Base-by-base conservation (phyloP, 345 rosid species). In the Populus simonii region DNA sequence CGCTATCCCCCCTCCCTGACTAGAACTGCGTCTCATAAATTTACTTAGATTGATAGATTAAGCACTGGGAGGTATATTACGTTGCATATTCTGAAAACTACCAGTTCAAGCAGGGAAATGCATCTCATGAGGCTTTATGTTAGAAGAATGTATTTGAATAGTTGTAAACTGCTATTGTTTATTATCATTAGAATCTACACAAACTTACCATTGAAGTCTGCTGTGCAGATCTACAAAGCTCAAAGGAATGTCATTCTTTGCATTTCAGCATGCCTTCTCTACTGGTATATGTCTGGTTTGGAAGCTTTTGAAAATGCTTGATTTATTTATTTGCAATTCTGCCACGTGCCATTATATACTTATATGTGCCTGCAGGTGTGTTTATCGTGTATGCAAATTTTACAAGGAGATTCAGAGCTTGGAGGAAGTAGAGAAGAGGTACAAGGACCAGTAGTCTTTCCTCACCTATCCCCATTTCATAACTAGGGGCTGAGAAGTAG, bases 171-270 rank as follows among this genome's bases (percentile, higher is more conserved):
- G 3, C 35, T 15, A n/a, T 20, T 67, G 5, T 9, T n/a, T 11
- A 17, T 61, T 68, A 39, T 36, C 11, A 22, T 66, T 59, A 59
- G 27, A 59, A 20, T 67, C 49, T 31, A 43, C 57, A 35, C 62
- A 20, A 10, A 18, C 27, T 83, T 27, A 65, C n/a, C 45, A 20
- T 63, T 79, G 72, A 27, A 70, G 29, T 78, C n/a, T 79, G 57
- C 22, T 74, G 25, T 84, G 82, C 89, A 95, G 99, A 83, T 92
- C 61, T 93, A 87, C 85, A 95, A 95, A 88, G 86, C 98, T 83
- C 93, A 95, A 83, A 85, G 94, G 85, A 95, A 95, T 68, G 92
- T 88, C 78, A 86, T 93, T 77, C 81, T 95, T 8, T 92, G 99
- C 78, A 88, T 83, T 59, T 80, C 96, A 59, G 93, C 97, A 69